Base-by-base conservation (phyloP, 208 protist species). In the Trypanosoma platydactyli region DNA sequence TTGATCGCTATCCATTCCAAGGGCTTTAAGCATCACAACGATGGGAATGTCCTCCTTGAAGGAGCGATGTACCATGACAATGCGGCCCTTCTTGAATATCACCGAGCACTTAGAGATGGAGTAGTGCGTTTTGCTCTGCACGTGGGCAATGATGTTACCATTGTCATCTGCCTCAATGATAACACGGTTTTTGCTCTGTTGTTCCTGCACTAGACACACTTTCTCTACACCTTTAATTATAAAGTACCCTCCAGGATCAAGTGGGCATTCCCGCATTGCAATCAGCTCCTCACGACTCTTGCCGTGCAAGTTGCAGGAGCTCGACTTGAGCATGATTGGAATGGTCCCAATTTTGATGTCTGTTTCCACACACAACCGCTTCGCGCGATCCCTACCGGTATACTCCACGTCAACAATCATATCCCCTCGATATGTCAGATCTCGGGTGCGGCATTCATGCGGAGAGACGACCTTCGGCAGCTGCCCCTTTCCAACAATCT, bases 161-260 rank as follows among this genome's bases (percentile, higher is more conserved):
- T 91, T 83, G 49, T 94, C 88, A 64, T 96, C 85, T 1, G 86
- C 81, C 70, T 96, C 91, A 63, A 94, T 92, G 68, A 99, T 99
- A 68, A 99, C 98, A 49, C 98, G 81, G 79, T 99, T 99, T 71
- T 99, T 99, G 33, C 96, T 97, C 40, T 99, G 86, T 71, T 98
- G 92, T 71, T 98, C 94, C 51, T 98, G 96, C 33, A 98, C 92
- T 0, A 99, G 76, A 64, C 98, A 88, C 1, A 99, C 98, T 80
- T 99, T 99, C 73, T 99, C 99, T 9, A 97, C 93, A 41, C 99
- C 99, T 64, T 98, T 98, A 46, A 99, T 95, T 58, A 99, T 90
- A 80, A 99, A 99, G 83, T 99, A 99, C 49, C 99, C 99, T 24
- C 98, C 98, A 0, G 98, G 98, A 74, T 99, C 99, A 12, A 99